These are phyloP conservation scores for Eragrostis curvula DNA, from an alignment of 176 grass and related monocot genomes.

Conservation along the genomic window DNA sequence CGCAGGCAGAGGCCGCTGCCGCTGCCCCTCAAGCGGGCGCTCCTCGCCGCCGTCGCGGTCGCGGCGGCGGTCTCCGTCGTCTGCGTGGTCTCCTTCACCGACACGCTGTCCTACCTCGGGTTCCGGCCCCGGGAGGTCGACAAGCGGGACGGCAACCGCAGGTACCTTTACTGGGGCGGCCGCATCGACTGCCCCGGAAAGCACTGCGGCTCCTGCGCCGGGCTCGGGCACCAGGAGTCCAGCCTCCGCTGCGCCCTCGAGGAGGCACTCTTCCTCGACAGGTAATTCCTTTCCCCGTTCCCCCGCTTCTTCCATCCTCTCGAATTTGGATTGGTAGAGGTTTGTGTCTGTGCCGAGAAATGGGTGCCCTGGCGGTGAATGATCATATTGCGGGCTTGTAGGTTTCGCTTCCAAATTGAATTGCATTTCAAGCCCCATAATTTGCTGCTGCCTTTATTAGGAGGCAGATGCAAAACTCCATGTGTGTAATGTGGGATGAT, in stretches of 20 bases:
- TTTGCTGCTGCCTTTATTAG: not conserved
- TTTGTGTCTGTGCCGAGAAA: constrained; percentile 15
- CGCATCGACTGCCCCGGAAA: constrained; percentile 90
- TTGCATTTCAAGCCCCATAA: not conserved
- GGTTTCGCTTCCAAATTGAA: not conserved
- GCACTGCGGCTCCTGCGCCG: constrained; percentile 83
- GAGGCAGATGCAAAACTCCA: no score
- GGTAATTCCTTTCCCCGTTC: constrained; percentile 50
- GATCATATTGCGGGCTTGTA: not conserved
- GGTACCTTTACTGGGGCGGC: constrained; percentile 80
- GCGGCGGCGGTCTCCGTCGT: constrained; percentile 38
- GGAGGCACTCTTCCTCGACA: constrained; percentile 87
- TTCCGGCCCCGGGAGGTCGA: constrained; percentile 33
- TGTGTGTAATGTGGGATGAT: constrained; percentile 24
- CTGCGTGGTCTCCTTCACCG: constrained; percentile 43
- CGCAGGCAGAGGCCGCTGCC: constrained; percentile 41
- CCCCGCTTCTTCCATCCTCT: not conserved
- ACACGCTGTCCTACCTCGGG: constrained; percentile 29
- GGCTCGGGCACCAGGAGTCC: constrained; percentile 87
- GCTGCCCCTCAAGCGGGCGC: constrained; percentile 18
- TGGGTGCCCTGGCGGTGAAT: not conserved
- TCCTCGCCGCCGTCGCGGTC: constrained; percentile 30
- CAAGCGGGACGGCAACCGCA: constrained; percentile 50
- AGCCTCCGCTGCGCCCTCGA: constrained; percentile 97
- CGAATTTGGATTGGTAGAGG: not conserved